phyloP scores from a whole-genome alignment of 129 eudicot genomes.

The Escallonia rubra region DNA sequence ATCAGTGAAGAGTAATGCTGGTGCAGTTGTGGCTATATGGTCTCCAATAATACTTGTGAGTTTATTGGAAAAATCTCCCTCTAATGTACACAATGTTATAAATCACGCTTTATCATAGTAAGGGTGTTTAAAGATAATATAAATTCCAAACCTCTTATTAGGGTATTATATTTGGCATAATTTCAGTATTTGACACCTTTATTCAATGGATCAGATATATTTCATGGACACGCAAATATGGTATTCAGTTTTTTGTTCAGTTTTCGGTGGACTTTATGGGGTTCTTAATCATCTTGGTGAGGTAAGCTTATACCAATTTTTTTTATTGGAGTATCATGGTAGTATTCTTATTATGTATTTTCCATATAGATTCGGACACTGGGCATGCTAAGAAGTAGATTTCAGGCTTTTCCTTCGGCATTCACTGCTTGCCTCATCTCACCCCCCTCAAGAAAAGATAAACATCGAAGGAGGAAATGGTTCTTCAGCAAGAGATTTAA shows the following conservation, averaged over 20 bases:
- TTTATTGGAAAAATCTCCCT: slow-evolving; percentile 9
- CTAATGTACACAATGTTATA: background rate
- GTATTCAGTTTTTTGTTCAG: slow-evolving; percentile 90
- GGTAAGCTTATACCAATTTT: slow-evolving; percentile 33
- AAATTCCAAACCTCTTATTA: too few species aligned
- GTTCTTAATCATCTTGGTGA: slow-evolving; percentile 93
- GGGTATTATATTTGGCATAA: background rate
- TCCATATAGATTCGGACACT: slow-evolving; percentile 71
- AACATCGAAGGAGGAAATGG: slow-evolving; percentile 38
- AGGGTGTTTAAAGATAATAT: too few species aligned
- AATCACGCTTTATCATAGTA: background rate
- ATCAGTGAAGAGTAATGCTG: slow-evolving; percentile 85
- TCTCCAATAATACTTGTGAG: slow-evolving; percentile 88
- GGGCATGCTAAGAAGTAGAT: slow-evolving; percentile 86
- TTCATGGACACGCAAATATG: slow-evolving; percentile 98
- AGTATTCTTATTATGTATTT: slow-evolving; percentile 4
- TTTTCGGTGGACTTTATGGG: slow-evolving; percentile 90
- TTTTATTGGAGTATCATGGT: background rate
- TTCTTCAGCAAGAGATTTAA: slow-evolving; percentile 44
- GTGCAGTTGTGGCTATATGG: slow-evolving; percentile 93
- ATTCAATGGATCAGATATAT: slow-evolving; percentile 51
- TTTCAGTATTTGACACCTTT: background rate
- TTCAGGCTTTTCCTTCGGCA: slow-evolving; percentile 68
- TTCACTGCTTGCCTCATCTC: slow-evolving; percentile 70
- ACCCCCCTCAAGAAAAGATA: slow-evolving; percentile 41